Conservation (phyloP, 371 early-diverging fungal species). For the Mucor ambiguus region DNA sequence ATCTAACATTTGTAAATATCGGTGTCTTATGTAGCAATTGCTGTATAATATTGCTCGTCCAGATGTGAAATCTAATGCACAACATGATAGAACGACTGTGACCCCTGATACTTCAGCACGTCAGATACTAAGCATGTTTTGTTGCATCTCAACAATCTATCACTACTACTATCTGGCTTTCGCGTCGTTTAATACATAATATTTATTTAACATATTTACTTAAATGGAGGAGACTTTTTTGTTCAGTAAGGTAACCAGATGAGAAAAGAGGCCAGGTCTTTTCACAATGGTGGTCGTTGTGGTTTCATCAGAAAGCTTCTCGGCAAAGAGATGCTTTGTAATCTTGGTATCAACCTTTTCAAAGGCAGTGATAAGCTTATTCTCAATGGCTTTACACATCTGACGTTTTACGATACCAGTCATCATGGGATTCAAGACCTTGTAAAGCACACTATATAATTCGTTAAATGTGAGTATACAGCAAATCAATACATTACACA, state of each 20-base stretch:
- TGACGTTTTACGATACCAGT: slow-evolving; percentile 49
- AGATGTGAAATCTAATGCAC: too few species aligned
- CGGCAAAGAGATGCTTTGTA: slow-evolving; percentile 27
- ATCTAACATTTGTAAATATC: too few species aligned
- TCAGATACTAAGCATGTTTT: too few species aligned
- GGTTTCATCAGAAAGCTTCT: not conserved
- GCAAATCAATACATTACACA: too few species aligned
- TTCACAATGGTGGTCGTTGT: slow-evolving; percentile 28
- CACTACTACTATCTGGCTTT: too few species aligned
- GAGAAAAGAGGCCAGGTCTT: slow-evolving; percentile 35
- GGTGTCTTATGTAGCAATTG: too few species aligned
- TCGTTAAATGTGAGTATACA: not conserved
- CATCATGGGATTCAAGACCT: slow-evolving; percentile 51
- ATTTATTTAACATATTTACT: too few species aligned
- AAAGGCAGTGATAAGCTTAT: slow-evolving; percentile 38
- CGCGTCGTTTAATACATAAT: too few species aligned
- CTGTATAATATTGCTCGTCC: too few species aligned
- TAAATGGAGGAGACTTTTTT: not conserved
- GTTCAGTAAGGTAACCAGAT: slow-evolving; percentile 12
- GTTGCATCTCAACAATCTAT: too few species aligned
- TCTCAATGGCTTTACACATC: slow-evolving; percentile 50
- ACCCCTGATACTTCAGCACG: too few species aligned
- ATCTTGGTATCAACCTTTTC: slow-evolving; percentile 40
- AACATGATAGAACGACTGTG: too few species aligned
- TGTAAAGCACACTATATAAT: slow-evolving; percentile 44